These are phyloP conservation scores for Fusarium armeniacum DNA, from an alignment of 2,329 filamentous ascomycete species.

Conservation along the genomic window DNA sequence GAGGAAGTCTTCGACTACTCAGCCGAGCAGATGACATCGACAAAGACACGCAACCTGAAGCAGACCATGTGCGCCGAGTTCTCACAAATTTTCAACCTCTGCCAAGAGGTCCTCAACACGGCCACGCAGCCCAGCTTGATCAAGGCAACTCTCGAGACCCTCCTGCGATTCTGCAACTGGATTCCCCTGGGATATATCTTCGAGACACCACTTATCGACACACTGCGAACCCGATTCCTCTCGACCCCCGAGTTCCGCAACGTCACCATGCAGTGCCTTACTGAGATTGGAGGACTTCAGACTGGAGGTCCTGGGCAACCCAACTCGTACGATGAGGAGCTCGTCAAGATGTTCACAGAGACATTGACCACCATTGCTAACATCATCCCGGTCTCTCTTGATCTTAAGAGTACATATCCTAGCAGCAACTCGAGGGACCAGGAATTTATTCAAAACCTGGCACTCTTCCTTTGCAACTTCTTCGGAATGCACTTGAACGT, in stretches of 20 bases:
- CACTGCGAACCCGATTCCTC: conserved; percentile 90
- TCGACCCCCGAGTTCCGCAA: conserved; percentile 96
- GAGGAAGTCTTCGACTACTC: conserved; percentile 99
- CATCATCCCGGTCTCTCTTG: conserved; percentile 91
- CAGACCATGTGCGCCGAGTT: conserved; percentile 99
- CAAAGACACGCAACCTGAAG: conserved; percentile 96
- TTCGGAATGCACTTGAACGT: conserved; percentile 93
- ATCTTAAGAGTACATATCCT: conserved; percentile 91
- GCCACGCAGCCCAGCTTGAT: conserved; percentile 90
- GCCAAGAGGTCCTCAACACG: conserved; percentile 92
- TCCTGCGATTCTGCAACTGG: conserved; percentile 98
- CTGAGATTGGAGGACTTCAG: conserved; percentile 94
- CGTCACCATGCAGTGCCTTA: conserved; percentile 94
- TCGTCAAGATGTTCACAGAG: conserved; percentile 98
- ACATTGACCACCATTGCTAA: conserved; percentile 92
- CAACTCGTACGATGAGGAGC: conserved; percentile 90
- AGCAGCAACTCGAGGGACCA: conserved; percentile 94
- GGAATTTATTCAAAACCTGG: conserved; percentile 97
- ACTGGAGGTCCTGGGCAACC: conserved; percentile 77
- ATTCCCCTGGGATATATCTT: conserved; percentile 99
- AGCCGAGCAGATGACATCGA: conserved; percentile 98
- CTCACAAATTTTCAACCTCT: conserved; percentile 97
- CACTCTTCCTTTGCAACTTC: conserved; percentile 96
- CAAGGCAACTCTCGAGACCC: conserved; percentile 95
- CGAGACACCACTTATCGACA: conserved; percentile 96